Evolutionary conservation across 306 rosid genomes (phyloP).

Genomic region (Biancaea sappan): DNA sequence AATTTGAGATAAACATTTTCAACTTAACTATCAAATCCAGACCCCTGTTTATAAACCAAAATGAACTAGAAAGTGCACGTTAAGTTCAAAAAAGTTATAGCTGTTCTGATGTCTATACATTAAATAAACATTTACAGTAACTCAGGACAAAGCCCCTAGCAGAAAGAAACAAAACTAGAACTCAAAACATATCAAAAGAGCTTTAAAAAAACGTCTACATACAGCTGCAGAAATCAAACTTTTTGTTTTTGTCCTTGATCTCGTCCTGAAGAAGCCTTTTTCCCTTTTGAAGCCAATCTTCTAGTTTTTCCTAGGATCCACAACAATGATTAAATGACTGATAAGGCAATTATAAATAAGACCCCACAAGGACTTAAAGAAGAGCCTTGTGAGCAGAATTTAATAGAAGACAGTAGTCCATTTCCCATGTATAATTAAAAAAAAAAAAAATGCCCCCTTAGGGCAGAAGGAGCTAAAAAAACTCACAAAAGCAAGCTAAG

Average conservation of each 20-base stretch:
- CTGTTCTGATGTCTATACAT: background rate
- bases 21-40: background rate
- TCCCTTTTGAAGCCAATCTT: conserved; percentile 77
- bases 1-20: conserved; percentile 6
- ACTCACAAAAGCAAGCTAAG: background rate
- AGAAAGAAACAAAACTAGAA: conserved; percentile 6
- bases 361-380: background rate
- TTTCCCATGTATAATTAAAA: background rate
- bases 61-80: conserved; percentile 1
- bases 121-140: background rate
- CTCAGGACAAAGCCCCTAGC: conserved; percentile 3
- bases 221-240: conserved; percentile 58
- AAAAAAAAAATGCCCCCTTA: background rate
- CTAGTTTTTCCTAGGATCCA: conserved; percentile 78
- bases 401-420: conserved; percentile 2
- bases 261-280: conserved; percentile 67
- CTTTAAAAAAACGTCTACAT: conserved; percentile 39
- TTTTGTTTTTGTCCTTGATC: conserved; percentile 48
- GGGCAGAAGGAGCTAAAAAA: background rate
- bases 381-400: background rate
- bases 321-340: conserved; percentile 26
- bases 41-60: background rate
- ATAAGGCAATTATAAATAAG: conserved; percentile 9
- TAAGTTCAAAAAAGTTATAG: background rate
- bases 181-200: conserved; percentile 19